These are phyloP conservation scores for Linaria vulgaris DNA, from an alignment of 257 asterid genomes.

Conservation along the genomic window DNA sequence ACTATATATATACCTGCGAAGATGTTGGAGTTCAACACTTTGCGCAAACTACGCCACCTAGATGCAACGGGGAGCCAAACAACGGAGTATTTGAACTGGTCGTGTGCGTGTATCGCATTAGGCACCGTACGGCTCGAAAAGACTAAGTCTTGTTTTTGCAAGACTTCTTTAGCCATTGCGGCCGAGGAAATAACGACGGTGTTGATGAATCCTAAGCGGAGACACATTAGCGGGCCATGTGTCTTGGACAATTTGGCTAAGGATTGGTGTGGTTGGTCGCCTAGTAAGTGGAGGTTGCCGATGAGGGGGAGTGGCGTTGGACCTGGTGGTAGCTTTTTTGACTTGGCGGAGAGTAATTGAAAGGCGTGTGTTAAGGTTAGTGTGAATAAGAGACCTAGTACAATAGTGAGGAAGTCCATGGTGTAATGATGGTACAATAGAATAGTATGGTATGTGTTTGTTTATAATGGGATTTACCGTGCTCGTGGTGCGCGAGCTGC, in stretches of 20 bases:
- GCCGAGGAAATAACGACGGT: conserved; percentile 66
- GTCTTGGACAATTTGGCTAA: conserved; percentile 50
- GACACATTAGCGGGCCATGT: conserved; percentile 68
- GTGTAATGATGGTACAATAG: not conserved
- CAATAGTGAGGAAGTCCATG: conserved; percentile 44
- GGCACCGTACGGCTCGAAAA: conserved; percentile 56
- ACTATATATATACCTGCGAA: conserved; percentile 35
- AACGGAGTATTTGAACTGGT: conserved; percentile 57
- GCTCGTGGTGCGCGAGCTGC: conserved; percentile 12
- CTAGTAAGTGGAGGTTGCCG: conserved; percentile 72
- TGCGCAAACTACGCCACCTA: conserved; percentile 68
- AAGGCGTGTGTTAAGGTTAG: conserved; percentile 28
- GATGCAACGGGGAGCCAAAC: conserved; percentile 65
- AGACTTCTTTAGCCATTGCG: conserved; percentile 54
- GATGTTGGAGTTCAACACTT: conserved; percentile 52
- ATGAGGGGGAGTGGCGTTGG: conserved; percentile 71
- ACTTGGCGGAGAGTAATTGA: conserved; percentile 27
- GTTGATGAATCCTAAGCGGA: conserved; percentile 54
- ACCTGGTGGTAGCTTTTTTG: conserved; percentile 58
- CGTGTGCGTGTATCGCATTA: conserved; percentile 58
- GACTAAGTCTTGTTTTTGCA: conserved; percentile 63
- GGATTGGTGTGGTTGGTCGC: conserved; percentile 67
- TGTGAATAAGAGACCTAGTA: conserved; percentile 16
- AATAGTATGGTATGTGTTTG: conserved; percentile 3
- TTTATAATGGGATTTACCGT: not conserved